Evolutionary conservation across 768 basidiomycete species (phyloP).

Genomic region (Boletus subcaerulescens): DNA sequence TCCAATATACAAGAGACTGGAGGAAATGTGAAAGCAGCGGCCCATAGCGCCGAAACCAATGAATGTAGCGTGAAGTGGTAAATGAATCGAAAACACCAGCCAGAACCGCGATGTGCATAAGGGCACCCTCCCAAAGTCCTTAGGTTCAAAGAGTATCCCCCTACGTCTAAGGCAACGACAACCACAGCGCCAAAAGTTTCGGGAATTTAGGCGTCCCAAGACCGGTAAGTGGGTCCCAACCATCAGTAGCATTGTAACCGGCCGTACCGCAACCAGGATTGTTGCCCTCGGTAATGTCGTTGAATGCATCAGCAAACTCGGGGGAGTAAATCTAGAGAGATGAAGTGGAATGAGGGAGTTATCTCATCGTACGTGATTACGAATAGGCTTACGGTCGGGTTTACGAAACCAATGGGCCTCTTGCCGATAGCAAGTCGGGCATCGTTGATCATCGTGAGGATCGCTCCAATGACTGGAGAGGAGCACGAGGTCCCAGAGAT

Average conservation of each 20-base stretch:
- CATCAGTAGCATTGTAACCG: conserved; percentile 31
- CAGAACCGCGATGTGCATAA: background rate
- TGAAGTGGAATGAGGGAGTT: too few species aligned
- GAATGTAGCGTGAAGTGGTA: background rate
- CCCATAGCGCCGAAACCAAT: too few species aligned
- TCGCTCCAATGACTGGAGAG: conserved; percentile 29
- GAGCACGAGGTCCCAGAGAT: conserved; percentile 35
- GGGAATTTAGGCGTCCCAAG: conserved; percentile 46
- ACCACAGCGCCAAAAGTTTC: conserved; percentile 37
- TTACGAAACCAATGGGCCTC: conserved; percentile 22
- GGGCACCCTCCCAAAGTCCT: too few species aligned
- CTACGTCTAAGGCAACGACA: conserved; percentile 17
- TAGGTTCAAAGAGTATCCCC: background rate
- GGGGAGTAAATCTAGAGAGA: conserved; percentile 6
- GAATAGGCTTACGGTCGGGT: conserved; percentile 1
- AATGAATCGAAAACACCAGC: background rate
- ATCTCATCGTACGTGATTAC: background rate
- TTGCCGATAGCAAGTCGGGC: conserved; percentile 34
- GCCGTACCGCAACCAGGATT: conserved; percentile 45
- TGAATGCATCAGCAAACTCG: conserved; percentile 9
- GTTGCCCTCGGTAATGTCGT: conserved; percentile 46
- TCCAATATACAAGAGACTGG: too few species aligned
- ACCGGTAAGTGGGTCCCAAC: conserved; percentile 47
- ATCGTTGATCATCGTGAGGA: conserved; percentile 41
- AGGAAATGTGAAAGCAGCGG: too few species aligned